Percentiles rank a stretch among this genome's conserved stretches.
Conservation (phyloP, 129 eudicot species). For the Flaveria brownii region DNA sequence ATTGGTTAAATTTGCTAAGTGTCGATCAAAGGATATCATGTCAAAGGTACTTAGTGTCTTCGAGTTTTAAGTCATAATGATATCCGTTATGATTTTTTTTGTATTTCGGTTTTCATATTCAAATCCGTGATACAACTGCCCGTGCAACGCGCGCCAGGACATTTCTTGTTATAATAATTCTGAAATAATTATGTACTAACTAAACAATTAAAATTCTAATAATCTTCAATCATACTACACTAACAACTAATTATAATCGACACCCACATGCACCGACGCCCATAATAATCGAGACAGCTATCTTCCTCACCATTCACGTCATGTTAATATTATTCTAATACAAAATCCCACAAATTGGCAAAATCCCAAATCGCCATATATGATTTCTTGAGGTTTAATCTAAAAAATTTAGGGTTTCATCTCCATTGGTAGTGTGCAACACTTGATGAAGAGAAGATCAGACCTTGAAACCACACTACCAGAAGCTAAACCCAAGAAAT, state of each 20-base stretch:
- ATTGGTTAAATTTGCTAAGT: too few species aligned
- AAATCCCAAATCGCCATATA: background rate
- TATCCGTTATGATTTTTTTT: too few species aligned
- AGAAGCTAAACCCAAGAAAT: conserved; percentile 4
- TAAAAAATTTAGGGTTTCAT: conserved; percentile 16
- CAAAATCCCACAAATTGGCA: background rate
- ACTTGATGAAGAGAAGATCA: conserved; percentile 19
- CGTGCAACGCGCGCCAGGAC: too few species aligned
- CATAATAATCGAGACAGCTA: conserved; percentile 31
- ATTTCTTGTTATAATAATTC: too few species aligned
- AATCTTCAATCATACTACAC: background rate
- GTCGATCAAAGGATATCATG: too few species aligned
- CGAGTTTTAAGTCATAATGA: too few species aligned
- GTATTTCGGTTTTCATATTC: too few species aligned
- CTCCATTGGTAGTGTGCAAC: conserved; percentile 2
- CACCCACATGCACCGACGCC: conserved; percentile 32
- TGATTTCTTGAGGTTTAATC: conserved; percentile 27
- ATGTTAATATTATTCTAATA: background rate
- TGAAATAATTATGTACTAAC: background rate
- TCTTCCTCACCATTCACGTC: conserved; percentile 30
- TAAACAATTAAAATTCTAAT: background rate
- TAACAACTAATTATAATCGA: background rate
- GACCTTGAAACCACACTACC: conserved; percentile 24
- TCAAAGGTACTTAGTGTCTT: too few species aligned
- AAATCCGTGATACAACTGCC: too few species aligned